phyloP scores from a whole-genome alignment of 306 rosid genomes.

The Sindora glabra region DNA sequence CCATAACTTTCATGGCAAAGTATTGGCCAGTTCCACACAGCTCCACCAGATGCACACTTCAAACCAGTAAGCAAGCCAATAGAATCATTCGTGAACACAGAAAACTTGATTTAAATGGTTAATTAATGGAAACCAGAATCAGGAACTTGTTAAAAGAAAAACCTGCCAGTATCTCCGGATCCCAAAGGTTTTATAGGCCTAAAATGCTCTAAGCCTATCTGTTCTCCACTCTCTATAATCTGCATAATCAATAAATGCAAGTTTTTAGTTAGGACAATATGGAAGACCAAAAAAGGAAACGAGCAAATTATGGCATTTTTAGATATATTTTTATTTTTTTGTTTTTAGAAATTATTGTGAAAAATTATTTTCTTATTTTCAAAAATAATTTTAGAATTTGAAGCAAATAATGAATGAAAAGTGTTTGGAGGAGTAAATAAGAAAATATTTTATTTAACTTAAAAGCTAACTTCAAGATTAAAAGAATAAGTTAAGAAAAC shows the following conservation, averaged over 20 bases:
- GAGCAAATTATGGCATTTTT: no score
- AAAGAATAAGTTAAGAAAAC: no score
- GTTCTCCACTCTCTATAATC: constrained; percentile 72
- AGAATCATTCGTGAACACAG: background rate
- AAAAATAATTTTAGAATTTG: no score
- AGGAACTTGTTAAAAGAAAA: background rate
- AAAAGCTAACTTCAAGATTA: no score
- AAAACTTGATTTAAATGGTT: background rate
- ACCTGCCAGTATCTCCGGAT: constrained; percentile 97
- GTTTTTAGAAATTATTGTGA: no score
- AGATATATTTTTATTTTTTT: no score
- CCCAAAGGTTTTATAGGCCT: constrained; percentile 88
- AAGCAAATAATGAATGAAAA: no score
- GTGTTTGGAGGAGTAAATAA: no score
- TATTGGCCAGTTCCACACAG: constrained; percentile 57
- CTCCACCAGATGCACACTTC: constrained; percentile 93
- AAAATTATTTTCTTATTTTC: no score
- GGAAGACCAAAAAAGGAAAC: background rate
- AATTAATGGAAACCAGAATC: background rate
- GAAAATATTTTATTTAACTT: no score
- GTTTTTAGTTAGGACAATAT: background rate
- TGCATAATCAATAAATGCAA: constrained; percentile 50
- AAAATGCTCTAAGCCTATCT: constrained; percentile 72
- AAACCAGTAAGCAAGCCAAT: constrained; percentile 10
- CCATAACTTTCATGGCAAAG: constrained; percentile 99